Conservation (phyloP, 2,329 filamentous ascomycete species). For the Macroventuria anomochaeta region DNA sequence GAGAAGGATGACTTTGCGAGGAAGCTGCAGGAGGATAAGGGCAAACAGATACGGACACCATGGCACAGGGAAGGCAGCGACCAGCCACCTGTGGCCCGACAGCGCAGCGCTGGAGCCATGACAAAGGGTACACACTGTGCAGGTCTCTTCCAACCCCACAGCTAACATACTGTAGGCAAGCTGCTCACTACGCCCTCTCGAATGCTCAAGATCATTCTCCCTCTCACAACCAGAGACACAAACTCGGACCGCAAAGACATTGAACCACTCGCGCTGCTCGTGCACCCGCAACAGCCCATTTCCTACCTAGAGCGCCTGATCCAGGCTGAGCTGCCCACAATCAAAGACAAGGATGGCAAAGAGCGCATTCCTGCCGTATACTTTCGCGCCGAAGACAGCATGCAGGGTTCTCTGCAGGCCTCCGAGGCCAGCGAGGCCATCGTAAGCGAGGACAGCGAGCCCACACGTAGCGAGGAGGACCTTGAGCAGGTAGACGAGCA, state of each 20-base stretch:
- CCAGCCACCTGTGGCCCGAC: constrained; percentile 60
- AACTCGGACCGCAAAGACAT: constrained; percentile 70
- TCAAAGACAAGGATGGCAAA: constrained; percentile 66
- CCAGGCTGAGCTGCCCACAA: constrained; percentile 80
- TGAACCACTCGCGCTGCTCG: constrained; percentile 82
- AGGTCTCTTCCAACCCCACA: neutral
- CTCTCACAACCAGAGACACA: constrained; percentile 68
- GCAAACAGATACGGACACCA: constrained; percentile 66
- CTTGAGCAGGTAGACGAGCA: constrained; percentile 57
- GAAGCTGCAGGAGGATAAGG: constrained; percentile 56
- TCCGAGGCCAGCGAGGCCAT: constrained; percentile 34
- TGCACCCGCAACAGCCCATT: constrained; percentile 89
- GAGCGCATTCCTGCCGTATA: constrained; percentile 75
- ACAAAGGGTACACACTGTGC: constrained; percentile 61
- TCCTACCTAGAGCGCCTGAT: constrained; percentile 90
- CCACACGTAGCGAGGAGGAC: constrained; percentile 45
- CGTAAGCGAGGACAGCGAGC: constrained; percentile 37
- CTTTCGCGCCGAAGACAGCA: constrained; percentile 80
- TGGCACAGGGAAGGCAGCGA: constrained; percentile 71
- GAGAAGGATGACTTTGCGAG: constrained; percentile 55
- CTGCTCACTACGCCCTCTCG: constrained; percentile 80
- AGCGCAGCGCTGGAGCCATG: constrained; percentile 64
- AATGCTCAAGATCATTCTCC: constrained; percentile 80
- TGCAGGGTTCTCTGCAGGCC: constrained; percentile 60
- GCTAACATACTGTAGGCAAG: constrained; percentile 62